A percentile compares a stretch with the other conserved stretches of the same genome.
These are phyloP conservation scores for Pilatotrama ljubarskyi DNA, from an alignment of 768 basidiomycete species.

Conservation along the genomic window DNA sequence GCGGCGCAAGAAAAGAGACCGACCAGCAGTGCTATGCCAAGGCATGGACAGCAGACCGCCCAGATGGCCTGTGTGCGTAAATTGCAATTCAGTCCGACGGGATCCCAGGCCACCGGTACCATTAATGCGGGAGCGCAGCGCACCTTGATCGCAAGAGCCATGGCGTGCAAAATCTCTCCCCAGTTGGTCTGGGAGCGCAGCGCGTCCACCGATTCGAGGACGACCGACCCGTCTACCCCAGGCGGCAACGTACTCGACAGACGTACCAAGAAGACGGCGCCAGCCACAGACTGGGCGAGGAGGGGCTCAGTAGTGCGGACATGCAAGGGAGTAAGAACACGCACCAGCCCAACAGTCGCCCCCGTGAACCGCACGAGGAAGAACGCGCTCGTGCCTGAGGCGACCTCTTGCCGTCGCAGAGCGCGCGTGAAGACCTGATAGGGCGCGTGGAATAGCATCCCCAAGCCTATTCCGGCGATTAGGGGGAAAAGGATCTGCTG, in stretches of 20 bases:
- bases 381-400: conserved; percentile 82
- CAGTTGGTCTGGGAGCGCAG: conserved; percentile 49
- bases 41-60: conserved; percentile 69
- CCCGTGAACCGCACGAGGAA: conserved; percentile 88
- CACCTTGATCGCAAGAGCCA: conserved; percentile 68
- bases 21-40: conserved; percentile 66
- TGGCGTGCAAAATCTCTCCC: conserved; percentile 47
- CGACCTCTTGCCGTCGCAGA: conserved; percentile 64
- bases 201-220: conserved; percentile 51
- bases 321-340: conserved; percentile 26
- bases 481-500: conserved; percentile 62
- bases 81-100: conserved; percentile 4
- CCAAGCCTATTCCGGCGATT: conserved; percentile 74
- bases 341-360: conserved; percentile 77
- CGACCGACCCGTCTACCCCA: conserved; percentile 43
- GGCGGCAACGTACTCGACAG: conserved; percentile 51
- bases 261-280: conserved; percentile 66
- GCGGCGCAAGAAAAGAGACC: conserved; percentile 25
- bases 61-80: conserved; percentile 56
- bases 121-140: conserved; percentile 6
- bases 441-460: conserved; percentile 84
- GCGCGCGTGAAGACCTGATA: conserved; percentile 77
- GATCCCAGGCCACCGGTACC: neutral
- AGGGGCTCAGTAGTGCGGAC: conserved; percentile 1
- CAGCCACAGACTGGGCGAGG: conserved; percentile 63